Base-by-base conservation (phyloP, 129 eudicot species). In the Kitagawia praeruptora region DNA sequence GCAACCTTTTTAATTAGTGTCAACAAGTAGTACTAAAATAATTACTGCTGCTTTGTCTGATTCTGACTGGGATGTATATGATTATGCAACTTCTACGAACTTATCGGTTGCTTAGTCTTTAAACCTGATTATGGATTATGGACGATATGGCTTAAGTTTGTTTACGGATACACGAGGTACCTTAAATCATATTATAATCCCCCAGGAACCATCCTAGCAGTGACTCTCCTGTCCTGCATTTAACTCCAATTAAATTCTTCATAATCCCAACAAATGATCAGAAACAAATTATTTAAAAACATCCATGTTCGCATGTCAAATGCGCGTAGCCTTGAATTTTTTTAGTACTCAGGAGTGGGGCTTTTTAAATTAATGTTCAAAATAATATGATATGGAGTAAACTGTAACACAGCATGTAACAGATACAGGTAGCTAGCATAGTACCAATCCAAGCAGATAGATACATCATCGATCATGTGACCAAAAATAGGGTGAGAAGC, bases 211-310 rank as follows among this genome's bases (percentile, higher is more conserved):
- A 86, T 64, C 75, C 27, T 37, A 82, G 82, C 85, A 85, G 80
- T 89, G 90, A 82, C 82, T 76, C 88, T 78, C 46, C 85, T 84
- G 85, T 23, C 80, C 80, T 82, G 83, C 90, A 84, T 89, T 67
- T 5, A 27, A 67, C 34, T 81, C 89, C 81, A 79, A 82, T 84
- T 64, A 73, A 56, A 79, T 47, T 82, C 69, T 15, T 63, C 75
- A 39, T 81, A 71, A 45, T 66, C 40, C 71, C 71, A 66, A 25
- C 40, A 66, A 66, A 31, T 16, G 76, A 66, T 71, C 45, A 66
- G 79, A 86, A 73, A 86, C 86, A 82, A 75, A 63, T 75, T 40
- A 39, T 21, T 72, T 8, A 72, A 72, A 19, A 39, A 72, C 16
- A 40, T 70, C 37, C 2, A 34, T 34, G 37, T 38, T 40, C 28